A percentile compares a stretch with the other conserved stretches of the same genome.
Conservation (phyloP, 345 rosid genomes). For the Aegle marmelos region DNA sequence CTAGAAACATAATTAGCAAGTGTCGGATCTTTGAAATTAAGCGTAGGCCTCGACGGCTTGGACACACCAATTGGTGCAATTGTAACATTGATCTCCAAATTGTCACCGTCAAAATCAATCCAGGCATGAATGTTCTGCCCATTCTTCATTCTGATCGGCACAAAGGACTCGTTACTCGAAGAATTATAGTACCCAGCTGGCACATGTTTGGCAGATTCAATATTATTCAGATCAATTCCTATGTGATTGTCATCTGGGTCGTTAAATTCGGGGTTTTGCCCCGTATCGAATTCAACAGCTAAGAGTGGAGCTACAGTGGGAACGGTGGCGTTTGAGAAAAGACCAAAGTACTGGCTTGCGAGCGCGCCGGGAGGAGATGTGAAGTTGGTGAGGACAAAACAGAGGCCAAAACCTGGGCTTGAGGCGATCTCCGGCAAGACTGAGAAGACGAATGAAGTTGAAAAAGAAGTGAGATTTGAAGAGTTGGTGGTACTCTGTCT, state of each 20-base stretch:
- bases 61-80: conserved; percentile 67
- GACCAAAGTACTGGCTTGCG: conserved; percentile 74
- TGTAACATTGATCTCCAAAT: conserved; percentile 67
- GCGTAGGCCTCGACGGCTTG: conserved; percentile 56
- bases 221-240: conserved; percentile 68
- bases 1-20: conserved; percentile 74
- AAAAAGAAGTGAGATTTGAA: conserved; percentile 59
- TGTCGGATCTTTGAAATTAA: conserved; percentile 46
- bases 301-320: conserved; percentile 53
- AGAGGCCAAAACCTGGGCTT: conserved; percentile 82
- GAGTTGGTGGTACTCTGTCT: conserved; percentile 40
- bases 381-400: conserved; percentile 74
- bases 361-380: conserved; percentile 69
- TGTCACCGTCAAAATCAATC: conserved; percentile 72
- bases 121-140: conserved; percentile 80
- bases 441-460: conserved; percentile 60
- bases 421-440: conserved; percentile 48
- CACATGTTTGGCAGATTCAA: conserved; percentile 30
- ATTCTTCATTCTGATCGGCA: conserved; percentile 54
- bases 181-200: conserved; percentile 65
- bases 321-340: conserved; percentile 46
- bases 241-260: conserved; percentile 70
- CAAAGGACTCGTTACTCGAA: conserved; percentile 38
- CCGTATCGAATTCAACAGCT: conserved; percentile 78
- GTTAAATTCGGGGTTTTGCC: conserved; percentile 56